Evolutionary conservation across 352 stramenopile species (phyloP).

Genomic region (Pythium brachiatum): DNA sequence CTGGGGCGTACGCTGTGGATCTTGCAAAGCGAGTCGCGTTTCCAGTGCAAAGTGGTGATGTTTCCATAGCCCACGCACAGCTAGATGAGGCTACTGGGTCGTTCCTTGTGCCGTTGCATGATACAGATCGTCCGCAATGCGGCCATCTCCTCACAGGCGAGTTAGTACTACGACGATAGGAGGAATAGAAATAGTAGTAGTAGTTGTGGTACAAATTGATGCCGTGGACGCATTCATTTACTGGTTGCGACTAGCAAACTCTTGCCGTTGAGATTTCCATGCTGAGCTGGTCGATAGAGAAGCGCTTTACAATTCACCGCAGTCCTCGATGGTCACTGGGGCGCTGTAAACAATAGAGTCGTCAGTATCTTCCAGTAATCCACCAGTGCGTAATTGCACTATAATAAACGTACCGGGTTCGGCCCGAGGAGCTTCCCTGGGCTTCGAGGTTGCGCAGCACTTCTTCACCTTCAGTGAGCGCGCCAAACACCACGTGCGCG

Average conservation of each 20-base stretch:
- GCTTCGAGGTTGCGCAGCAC: slow-evolving; percentile 96
- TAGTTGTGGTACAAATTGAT: background rate
- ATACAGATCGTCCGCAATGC: background rate
- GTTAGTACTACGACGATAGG: background rate
- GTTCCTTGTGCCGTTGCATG: background rate
- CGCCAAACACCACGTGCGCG: slow-evolving; percentile 93
- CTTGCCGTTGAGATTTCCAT: background rate
- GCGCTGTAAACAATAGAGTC: slow-evolving; percentile 24
- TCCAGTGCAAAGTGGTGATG: background rate
- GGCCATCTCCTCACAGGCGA: background rate
- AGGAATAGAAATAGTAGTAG: background rate
- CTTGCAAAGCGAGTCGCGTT: background rate
- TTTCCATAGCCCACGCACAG: background rate
- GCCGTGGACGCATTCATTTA: background rate
- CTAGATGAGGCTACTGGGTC: background rate
- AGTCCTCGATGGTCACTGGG: slow-evolving; percentile 95
- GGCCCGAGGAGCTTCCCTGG: slow-evolving; percentile 91
- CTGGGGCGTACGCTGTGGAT: background rate
- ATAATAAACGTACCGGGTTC: slow-evolving; percentile 60
- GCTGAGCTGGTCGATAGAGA: slow-evolving; percentile 19
- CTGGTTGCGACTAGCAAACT: too few species aligned
- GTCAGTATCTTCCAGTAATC: background rate
- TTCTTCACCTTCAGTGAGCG: slow-evolving; percentile 93
- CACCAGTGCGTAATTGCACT: slow-evolving; percentile 1
- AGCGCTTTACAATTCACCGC: slow-evolving; percentile 85